Conservation (phyloP, 306 rosid genomes). For the Sphenostylis stenocarpa region DNA sequence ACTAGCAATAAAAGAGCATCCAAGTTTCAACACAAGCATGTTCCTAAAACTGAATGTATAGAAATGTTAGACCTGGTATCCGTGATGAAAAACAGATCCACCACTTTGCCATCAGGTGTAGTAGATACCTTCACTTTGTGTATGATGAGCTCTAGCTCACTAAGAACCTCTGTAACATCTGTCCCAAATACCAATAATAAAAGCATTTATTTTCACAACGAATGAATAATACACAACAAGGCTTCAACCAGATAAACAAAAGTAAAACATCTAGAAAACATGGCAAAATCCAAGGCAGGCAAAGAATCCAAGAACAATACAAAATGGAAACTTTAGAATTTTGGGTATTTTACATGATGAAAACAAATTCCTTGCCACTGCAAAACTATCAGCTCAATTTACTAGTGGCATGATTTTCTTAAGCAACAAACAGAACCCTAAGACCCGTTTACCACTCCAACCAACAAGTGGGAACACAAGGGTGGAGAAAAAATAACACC, state of each 20-base stretch:
- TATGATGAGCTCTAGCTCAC: constrained; percentile 82
- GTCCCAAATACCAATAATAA: constrained; percentile 37
- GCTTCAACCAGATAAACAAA: background rate
- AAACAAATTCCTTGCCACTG: background rate
- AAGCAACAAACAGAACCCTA: background rate
- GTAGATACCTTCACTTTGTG: constrained; percentile 95
- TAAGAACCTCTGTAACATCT: constrained; percentile 89
- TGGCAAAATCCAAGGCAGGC: background rate
- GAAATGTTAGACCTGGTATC: constrained; percentile 70
- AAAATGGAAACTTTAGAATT: background rate
- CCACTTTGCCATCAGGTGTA: constrained; percentile 90
- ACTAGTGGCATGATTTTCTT: background rate
- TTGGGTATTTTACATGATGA: background rate
- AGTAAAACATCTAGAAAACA: background rate
- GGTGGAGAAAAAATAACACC: background rate
- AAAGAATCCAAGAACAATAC: background rate
- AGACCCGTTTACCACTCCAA: background rate
- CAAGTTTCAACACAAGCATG: constrained; percentile 5
- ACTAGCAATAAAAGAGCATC: constrained; percentile 1
- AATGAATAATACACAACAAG: background rate
- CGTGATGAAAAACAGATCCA: constrained; percentile 88
- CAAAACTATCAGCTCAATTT: background rate
- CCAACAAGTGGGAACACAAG: background rate
- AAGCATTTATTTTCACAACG: constrained; percentile 3
- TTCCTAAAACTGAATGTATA: background rate